phyloP scores from a whole-genome alignment of 2,329 filamentous ascomycete genomes.

The Clonostachys chloroleuca region DNA sequence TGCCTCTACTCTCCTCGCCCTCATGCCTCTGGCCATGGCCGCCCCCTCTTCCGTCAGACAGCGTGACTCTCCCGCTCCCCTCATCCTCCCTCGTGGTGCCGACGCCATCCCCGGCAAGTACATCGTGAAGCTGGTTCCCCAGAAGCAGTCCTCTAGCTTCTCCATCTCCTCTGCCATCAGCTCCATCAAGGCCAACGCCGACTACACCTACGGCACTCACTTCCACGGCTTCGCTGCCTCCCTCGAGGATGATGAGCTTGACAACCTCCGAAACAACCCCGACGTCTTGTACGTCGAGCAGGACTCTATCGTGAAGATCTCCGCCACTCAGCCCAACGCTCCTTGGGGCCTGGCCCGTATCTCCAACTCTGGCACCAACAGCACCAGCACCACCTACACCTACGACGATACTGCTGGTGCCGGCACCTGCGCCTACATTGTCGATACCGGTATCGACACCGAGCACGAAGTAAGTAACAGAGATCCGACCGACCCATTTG shows the following conservation, averaged over 20 bases:
- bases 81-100: slow-evolving; percentile 21
- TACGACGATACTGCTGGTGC: slow-evolving; percentile 34
- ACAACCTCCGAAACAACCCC: slow-evolving; percentile 16
- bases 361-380: slow-evolving; percentile 20
- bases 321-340: slow-evolving; percentile 27
- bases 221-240: slow-evolving; percentile 19
- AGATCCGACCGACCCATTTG: no score
- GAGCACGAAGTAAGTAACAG: slow-evolving; percentile 21
- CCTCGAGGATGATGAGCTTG: slow-evolving; percentile 13
- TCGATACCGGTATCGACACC: slow-evolving; percentile 49
- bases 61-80: slow-evolving; percentile 24
- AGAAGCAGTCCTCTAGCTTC: slow-evolving; percentile 10
- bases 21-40: slow-evolving; percentile 22
- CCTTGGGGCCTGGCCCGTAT: slow-evolving; percentile 35
- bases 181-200: slow-evolving; percentile 20
- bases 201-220: slow-evolving; percentile 18
- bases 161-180: slow-evolving; percentile 16
- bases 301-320: slow-evolving; percentile 46
- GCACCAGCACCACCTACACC: slow-evolving; percentile 26
- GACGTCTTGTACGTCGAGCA: slow-evolving; percentile 31
- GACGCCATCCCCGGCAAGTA: slow-evolving; percentile 25
- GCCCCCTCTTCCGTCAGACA: slow-evolving; percentile 13
- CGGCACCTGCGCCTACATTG: slow-evolving; percentile 42
- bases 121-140: slow-evolving; percentile 27
- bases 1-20: slow-evolving; percentile 21